These are phyloP conservation scores for Lenwebbia sp. DNA, from an alignment of 345 rosid genomes.

Conservation along the genomic window DNA sequence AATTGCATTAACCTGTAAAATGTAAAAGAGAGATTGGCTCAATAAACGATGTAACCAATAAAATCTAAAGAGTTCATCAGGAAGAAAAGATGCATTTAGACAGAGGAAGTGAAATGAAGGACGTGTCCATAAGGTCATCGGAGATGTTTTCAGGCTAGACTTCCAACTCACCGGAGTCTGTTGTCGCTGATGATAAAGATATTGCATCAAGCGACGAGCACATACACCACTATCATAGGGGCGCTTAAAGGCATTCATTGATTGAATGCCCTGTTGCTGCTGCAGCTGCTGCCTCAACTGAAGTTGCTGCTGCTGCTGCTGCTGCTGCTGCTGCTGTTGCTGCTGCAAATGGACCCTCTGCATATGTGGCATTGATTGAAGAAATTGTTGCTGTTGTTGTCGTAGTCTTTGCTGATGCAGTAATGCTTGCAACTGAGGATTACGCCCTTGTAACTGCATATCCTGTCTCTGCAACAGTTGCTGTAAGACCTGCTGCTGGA, in stretches of 20 bases:
- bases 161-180: slow-evolving; percentile 60
- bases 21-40: background rate
- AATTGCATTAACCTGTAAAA: slow-evolving; percentile 67
- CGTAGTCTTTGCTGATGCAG: slow-evolving; percentile 68
- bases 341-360: slow-evolving; percentile 87
- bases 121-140: background rate
- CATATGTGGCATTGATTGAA: slow-evolving; percentile 75
- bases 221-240: slow-evolving; percentile 74
- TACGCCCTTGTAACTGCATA: slow-evolving; percentile 62
- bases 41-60: background rate
- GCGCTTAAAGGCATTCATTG: slow-evolving; percentile 36
- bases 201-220: slow-evolving; percentile 94
- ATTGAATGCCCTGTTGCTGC: slow-evolving; percentile 78
- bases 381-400: slow-evolving; percentile 44
- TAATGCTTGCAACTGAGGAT: slow-evolving; percentile 60
- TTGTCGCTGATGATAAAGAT: slow-evolving; percentile 87
- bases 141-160: background rate
- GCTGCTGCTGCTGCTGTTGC: slow-evolving; percentile 23
- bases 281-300: slow-evolving; percentile 73
- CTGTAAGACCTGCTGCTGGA: slow-evolving; percentile 75
- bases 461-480: slow-evolving; percentile 88
- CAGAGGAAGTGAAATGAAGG: background rate
- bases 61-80: background rate
- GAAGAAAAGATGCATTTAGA: background rate
- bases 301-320: slow-evolving; percentile 37